phyloP scores from a whole-genome alignment of 352 stramenopile genomes.

The Pythium dissotocum region DNA sequence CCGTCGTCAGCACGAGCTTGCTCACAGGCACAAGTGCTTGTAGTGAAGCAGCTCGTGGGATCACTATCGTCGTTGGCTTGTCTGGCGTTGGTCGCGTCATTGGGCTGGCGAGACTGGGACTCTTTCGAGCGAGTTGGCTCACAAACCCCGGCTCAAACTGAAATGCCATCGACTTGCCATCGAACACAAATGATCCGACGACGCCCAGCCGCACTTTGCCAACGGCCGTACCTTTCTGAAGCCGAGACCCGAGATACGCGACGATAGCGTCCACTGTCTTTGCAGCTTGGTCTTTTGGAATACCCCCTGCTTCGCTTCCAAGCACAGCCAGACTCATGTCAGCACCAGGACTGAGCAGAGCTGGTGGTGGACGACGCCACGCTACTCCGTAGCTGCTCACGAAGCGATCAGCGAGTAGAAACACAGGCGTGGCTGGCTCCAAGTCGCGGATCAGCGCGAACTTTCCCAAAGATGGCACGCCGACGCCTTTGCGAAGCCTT shows the following conservation, averaged over 20 bases:
- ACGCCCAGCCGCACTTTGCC: constrained; percentile 36
- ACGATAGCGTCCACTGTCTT: constrained; percentile 48
- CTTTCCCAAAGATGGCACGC: constrained; percentile 49
- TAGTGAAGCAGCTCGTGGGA: constrained; percentile 13
- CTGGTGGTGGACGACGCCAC: constrained; percentile 46
- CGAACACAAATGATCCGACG: constrained; percentile 44
- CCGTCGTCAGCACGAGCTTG: neutral
- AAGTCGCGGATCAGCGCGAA: constrained; percentile 58
- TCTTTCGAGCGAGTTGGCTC: neutral
- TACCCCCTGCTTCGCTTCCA: constrained; percentile 34
- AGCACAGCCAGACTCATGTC: constrained; percentile 58
- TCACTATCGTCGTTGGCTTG: neutral
- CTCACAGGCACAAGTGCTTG: constrained; percentile 8
- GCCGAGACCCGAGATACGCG: constrained; percentile 41
- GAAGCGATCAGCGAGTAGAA: constrained; percentile 57
- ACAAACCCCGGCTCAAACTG: constrained; percentile 45
- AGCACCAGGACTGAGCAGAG: constrained; percentile 37
- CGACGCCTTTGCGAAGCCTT: constrained; percentile 37
- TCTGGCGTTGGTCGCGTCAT: neutral
- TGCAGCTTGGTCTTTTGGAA: constrained; percentile 45
- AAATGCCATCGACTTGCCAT: constrained; percentile 48
- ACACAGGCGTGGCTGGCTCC: constrained; percentile 36
- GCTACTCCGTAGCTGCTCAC: constrained; percentile 36
- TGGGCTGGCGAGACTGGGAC: neutral
- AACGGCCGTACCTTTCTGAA: constrained; percentile 30